These are phyloP conservation scores for Stylonectria norvegica DNA, from an alignment of 2,329 filamentous ascomycete genomes.

Conservation along the genomic window DNA sequence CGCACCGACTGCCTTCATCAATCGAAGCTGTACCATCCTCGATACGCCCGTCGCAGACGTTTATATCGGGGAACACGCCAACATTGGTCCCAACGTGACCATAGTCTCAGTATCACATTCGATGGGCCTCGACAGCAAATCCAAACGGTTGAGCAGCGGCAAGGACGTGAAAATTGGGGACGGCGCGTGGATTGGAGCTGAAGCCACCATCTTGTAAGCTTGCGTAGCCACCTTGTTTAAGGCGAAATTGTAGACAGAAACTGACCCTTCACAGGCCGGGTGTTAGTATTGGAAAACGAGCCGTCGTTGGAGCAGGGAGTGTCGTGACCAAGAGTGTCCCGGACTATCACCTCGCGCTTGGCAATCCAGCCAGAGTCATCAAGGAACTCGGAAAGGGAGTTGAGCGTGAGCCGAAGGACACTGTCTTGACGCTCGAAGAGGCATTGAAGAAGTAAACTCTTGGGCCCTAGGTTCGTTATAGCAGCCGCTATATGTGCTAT, in stretches of 20 bases:
- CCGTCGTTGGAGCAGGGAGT: conserved; percentile 1
- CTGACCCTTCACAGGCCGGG: background rate
- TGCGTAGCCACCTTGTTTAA: too few species aligned
- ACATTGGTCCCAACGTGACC: conserved; percentile 7
- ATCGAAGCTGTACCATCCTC: conserved; percentile 1
- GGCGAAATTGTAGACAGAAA: too few species aligned
- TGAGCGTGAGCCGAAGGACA: background rate
- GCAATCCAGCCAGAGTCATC: conserved; percentile 1
- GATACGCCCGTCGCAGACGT: conserved; percentile 4
- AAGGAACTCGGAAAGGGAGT: background rate
- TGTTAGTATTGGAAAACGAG: conserved; percentile 4
- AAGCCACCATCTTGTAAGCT: conserved; percentile 3
- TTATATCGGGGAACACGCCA: conserved; percentile 2
- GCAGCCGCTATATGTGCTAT: too few species aligned
- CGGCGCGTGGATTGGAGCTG: conserved; percentile 5
- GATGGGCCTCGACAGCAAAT: background rate
- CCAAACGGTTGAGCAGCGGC: conserved; percentile 1
- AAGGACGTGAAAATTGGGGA: conserved; percentile 3
- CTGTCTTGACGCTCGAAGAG: background rate
- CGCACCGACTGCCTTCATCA: conserved; percentile 3
- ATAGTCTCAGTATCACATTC: conserved; percentile 4
- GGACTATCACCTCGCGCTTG: conserved; percentile 1
- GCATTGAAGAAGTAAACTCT: too few species aligned
- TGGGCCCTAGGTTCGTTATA: too few species aligned
- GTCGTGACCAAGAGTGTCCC: conserved; percentile 4